Base-by-base conservation (phyloP, 2,329 filamentous ascomycete species). In the Apiospora pterosperma region DNA sequence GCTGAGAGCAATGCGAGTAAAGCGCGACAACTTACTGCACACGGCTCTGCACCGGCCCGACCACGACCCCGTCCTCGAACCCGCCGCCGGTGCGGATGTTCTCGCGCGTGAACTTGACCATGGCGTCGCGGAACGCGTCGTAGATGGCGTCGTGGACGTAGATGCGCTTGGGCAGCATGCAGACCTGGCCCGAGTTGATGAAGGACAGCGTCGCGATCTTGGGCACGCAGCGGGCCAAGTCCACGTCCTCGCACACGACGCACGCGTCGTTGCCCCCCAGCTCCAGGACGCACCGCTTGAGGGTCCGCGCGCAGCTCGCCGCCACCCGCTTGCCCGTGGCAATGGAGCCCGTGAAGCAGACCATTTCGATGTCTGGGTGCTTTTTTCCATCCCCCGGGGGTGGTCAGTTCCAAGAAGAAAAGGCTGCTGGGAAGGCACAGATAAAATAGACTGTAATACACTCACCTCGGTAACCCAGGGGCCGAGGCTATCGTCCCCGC, bases 361-460 rank as follows among this genome's bases (percentile, higher is more conserved):
- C 84, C 79, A 88, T 90, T 64, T 83, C 80, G 63, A 90, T 82
- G 23, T 80, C 84, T 0, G 85, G 85, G 69, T 90, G 87, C n/a
- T 48, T 16, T 41, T 41, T 41, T n/a, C n/a, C n/a, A n/a, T n/a
- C n/a, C n/a, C n/a, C n/a, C n/a, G 16, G 16, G 36, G 36, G n/a
- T n/a, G n/a, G n/a, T n/a, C n/a, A n/a, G n/a, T n/a, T n/a, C n/a
- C n/a, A n/a, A 38, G 36, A 38, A 38, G 36, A 38, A 12, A 38
- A 12, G 36, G 36, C n/a, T n/a, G n/a, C n/a, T n/a, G n/a, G n/a
- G n/a, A n/a, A n/a, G n/a, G n/a, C n/a, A n/a, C n/a, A n/a, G n/a
- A n/a, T n/a, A n/a, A n/a, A n/a, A n/a, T n/a, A n/a, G n/a, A n/a
- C n/a, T n/a, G n/a, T n/a, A n/a, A n/a, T n/a, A n/a, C n/a, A 21